Evolutionary conservation across 345 rosid species (phyloP).

Genomic region (Gossypium arboreum): DNA sequence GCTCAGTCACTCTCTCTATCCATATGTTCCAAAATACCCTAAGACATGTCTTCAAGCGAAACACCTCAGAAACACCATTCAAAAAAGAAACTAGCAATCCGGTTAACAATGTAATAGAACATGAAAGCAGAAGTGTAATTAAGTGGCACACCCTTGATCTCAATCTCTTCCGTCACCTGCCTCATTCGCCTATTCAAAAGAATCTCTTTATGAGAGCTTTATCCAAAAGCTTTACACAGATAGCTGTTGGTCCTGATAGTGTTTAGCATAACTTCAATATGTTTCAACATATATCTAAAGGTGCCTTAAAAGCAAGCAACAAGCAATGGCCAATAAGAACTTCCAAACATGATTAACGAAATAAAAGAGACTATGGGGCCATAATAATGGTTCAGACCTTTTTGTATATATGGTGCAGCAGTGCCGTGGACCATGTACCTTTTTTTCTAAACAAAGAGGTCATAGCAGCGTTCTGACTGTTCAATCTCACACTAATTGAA

Average conservation of each 20-base stretch:
- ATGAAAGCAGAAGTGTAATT: background rate
- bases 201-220: background rate
- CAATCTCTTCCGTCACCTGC: background rate
- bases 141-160: background rate
- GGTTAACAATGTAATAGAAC: background rate
- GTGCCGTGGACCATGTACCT: background rate
- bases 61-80: background rate
- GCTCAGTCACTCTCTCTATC: slow-evolving; percentile 23
- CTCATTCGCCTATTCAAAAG: background rate
- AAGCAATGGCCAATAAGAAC: background rate
- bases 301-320: background rate
- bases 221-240: background rate
- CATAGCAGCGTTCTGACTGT: background rate
- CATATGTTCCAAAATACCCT: slow-evolving; percentile 13
- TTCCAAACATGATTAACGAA: slow-evolving; percentile 11
- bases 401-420: background rate
- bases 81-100: background rate
- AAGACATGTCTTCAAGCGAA: background rate
- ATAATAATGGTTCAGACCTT: background rate
- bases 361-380: background rate
- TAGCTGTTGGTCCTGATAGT: background rate
- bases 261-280: background rate
- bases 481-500: background rate
- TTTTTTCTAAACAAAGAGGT: background rate
- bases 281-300: background rate